Percentiles rank a stretch among this genome's conserved stretches.
Evolutionary conservation across 768 basidiomycete genomes (phyloP).

Genomic region (Postia placenta): DNA sequence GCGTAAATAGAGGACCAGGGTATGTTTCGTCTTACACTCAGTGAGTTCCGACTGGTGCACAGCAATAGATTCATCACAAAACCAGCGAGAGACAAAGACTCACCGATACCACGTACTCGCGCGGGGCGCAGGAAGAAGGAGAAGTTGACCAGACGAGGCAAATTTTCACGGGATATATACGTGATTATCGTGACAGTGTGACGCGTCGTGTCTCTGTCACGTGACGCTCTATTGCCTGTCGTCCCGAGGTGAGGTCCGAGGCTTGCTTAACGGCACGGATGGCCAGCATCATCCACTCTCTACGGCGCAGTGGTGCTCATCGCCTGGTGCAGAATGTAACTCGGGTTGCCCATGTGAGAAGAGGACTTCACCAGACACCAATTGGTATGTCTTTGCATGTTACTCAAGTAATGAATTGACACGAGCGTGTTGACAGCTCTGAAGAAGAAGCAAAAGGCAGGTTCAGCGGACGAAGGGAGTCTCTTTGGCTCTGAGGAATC

Average conservation of each 20-base stretch:
- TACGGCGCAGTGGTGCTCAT: neutral
- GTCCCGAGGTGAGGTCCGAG: too few species aligned
- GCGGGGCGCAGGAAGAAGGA: too few species aligned
- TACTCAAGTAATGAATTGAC: neutral
- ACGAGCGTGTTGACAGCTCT: conserved; percentile 5
- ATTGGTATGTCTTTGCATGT: conserved; percentile 1
- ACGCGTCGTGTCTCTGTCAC: too few species aligned
- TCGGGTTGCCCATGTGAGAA: neutral
- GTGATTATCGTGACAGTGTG: neutral
- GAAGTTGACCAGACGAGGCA: too few species aligned
- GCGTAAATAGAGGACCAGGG: conserved; percentile 25
- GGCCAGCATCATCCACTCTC: conserved; percentile 2
- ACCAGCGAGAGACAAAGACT: conserved; percentile 1
- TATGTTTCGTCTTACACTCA: conserved; percentile 19
- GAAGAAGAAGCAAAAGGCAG: conserved; percentile 9
- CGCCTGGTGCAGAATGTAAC: neutral
- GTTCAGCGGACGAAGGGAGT: conserved; percentile 6
- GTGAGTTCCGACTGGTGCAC: conserved; percentile 24
- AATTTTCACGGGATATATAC: too few species aligned
- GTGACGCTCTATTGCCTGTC: too few species aligned
- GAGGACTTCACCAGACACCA: conserved; percentile 4
- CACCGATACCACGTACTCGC: conserved; percentile 7
- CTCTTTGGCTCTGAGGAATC: conserved; percentile 10
- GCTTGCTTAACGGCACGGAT: too few species aligned
- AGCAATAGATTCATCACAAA: conserved; percentile 23